These are phyloP conservation scores for Sporothrix humicola DNA, from an alignment of 2,329 filamentous ascomycete species.

Conservation along the genomic window DNA sequence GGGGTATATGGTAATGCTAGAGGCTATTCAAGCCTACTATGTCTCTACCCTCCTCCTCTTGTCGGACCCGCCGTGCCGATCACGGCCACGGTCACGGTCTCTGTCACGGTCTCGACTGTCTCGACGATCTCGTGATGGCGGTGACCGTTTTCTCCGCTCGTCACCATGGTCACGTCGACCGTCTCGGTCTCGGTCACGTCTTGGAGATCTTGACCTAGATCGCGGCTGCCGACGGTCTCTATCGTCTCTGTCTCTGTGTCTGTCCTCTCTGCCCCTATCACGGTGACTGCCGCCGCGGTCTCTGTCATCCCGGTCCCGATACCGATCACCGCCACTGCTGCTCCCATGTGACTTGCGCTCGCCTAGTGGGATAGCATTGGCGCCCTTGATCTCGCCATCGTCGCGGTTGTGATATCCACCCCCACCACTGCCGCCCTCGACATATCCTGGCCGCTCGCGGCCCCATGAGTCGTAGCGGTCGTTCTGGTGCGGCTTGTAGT, in stretches of 20 bases:
- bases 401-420: slow-evolving; percentile 35
- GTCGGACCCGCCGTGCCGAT: slow-evolving; percentile 59
- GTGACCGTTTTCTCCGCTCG: slow-evolving; percentile 60
- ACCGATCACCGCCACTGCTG: slow-evolving; percentile 40
- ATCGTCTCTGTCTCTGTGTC: slow-evolving; percentile 43
- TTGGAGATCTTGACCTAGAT: slow-evolving; percentile 47
- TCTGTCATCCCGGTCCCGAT: slow-evolving; percentile 25
- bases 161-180: slow-evolving; percentile 48
- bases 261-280: slow-evolving; percentile 43
- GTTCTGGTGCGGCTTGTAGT: slow-evolving; percentile 48
- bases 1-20: background rate
- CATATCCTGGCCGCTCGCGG: slow-evolving; percentile 31
- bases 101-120: slow-evolving; percentile 52
- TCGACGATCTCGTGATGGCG: slow-evolving; percentile 56
- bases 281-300: slow-evolving; percentile 38
- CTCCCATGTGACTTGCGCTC: slow-evolving; percentile 54
- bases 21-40: slow-evolving; percentile 2
- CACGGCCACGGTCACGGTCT: slow-evolving; percentile 50
- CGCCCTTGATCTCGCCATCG: slow-evolving; percentile 61
- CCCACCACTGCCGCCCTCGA: slow-evolving; percentile 43
- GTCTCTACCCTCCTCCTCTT: slow-evolving; percentile 64
- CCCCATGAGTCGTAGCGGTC: slow-evolving; percentile 40
- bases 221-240: slow-evolving; percentile 43
- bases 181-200: slow-evolving; percentile 48
- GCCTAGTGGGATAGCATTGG: slow-evolving; percentile 73